Conservation (phyloP, 352 stramenopile species). For the Globisporangium nunn region DNA sequence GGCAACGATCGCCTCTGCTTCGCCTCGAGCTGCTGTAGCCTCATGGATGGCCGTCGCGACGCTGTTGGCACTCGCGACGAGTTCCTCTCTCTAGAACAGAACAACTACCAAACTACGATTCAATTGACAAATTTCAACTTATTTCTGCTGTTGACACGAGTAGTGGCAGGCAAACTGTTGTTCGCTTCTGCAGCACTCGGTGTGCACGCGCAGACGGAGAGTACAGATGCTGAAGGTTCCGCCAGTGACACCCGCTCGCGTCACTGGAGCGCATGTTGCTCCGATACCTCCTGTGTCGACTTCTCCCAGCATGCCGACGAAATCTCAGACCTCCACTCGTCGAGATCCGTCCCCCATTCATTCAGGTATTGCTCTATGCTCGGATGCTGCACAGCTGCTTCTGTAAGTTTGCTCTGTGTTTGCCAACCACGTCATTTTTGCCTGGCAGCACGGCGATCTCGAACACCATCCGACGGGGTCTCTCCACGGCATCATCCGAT, state of each 20-base stretch:
- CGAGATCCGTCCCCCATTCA: slow-evolving; percentile 5
- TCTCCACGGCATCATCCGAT: not conserved
- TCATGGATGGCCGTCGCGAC: not conserved
- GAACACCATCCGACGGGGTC: slow-evolving; percentile 3
- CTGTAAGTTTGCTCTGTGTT: not conserved
- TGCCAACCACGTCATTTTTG: not conserved
- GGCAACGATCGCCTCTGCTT: not conserved
- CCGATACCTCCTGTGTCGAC: not conserved
- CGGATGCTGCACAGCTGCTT: too few relatives aligned
- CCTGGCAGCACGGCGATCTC: slow-evolving; percentile 3
- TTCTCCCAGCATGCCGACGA: not conserved
- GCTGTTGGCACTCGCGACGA: not conserved
- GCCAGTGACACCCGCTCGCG: not conserved
- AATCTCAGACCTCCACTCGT: not conserved
- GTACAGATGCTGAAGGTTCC: not conserved
- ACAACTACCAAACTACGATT: not conserved
- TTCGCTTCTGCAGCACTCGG: too few relatives aligned
- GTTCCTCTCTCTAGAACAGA: not conserved
- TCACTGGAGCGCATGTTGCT: not conserved
- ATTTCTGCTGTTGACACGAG: too few relatives aligned
- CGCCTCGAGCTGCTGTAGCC: not conserved
- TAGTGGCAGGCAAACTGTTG: too few relatives aligned
- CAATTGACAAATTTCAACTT: not conserved
- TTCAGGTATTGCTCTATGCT: not conserved
- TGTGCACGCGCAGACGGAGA: not conserved